A percentile compares a stretch with the other conserved stretches of the same genome.
Conservation (phyloP, 1,284 basidiomycete genomes). For the Ustilago cynodontis region DNA sequence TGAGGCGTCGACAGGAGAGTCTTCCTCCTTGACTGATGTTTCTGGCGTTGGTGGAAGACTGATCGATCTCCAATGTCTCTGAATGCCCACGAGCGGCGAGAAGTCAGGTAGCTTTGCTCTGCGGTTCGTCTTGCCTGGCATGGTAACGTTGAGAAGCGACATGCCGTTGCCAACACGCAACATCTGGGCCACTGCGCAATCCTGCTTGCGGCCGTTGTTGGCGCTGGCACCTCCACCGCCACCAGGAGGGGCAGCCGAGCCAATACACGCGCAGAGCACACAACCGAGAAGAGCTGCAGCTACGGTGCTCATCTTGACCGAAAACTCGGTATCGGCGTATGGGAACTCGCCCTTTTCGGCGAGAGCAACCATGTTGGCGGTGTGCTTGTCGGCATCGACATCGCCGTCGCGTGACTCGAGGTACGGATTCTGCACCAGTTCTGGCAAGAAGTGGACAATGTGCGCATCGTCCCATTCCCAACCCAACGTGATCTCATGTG, state of each 20-base stretch:
- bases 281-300: slow-evolving; percentile 59
- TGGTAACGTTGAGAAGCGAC: slow-evolving; percentile 64
- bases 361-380: slow-evolving; percentile 51
- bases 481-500: slow-evolving; percentile 88
- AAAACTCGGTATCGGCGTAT: slow-evolving; percentile 63
- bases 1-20: slow-evolving; percentile 13
- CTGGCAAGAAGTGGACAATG: slow-evolving; percentile 84
- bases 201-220: slow-evolving; percentile 62
- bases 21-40: slow-evolving; percentile 30
- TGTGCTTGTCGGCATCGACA: slow-evolving; percentile 41
- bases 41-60: slow-evolving; percentile 52
- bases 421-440: slow-evolving; percentile 74
- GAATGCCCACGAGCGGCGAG: slow-evolving; percentile 62
- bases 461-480: slow-evolving; percentile 98
- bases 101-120: slow-evolving; percentile 59
- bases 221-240: slow-evolving; percentile 60
- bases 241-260: slow-evolving; percentile 59
- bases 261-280: slow-evolving; percentile 66
- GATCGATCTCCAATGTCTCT: slow-evolving; percentile 55
- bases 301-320: slow-evolving; percentile 63
- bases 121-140: slow-evolving; percentile 51
- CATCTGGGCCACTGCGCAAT: slow-evolving; percentile 69
- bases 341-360: slow-evolving; percentile 65
- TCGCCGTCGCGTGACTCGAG: slow-evolving; percentile 30
- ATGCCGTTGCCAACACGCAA: slow-evolving; percentile 67